These are phyloP conservation scores for Geranium brycei DNA, from an alignment of 345 rosid species.

Conservation along the genomic window DNA sequence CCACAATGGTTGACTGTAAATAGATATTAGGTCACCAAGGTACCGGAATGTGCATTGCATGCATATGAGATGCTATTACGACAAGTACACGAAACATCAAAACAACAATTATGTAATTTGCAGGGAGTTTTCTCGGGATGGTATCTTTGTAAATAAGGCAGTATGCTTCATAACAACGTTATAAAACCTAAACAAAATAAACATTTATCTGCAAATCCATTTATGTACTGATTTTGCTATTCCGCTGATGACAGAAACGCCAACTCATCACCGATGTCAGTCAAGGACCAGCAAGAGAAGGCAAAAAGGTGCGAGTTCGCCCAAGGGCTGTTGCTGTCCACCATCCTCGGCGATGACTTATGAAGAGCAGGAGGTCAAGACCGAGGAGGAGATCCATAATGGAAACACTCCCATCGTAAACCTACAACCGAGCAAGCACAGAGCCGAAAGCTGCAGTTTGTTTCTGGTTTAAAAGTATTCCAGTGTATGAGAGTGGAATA, in stretches of 20 bases:
- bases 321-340: conserved; percentile 59
- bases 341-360: conserved; percentile 43
- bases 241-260: conserved; percentile 27
- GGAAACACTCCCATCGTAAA: neutral
- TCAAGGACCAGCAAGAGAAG: conserved; percentile 70
- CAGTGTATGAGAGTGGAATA: neutral
- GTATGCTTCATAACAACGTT: no score
- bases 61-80: no score
- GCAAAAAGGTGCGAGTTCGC: conserved; percentile 51
- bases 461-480: neutral
- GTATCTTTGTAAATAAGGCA: no score
- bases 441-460: neutral
- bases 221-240: neutral
- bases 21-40: no score
- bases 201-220: no score
- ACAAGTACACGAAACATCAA: no score
- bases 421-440: neutral
- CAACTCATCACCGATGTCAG: conserved; percentile 38
- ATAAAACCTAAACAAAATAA: no score
- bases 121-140: no score
- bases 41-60: no score
- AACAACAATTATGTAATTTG: no score
- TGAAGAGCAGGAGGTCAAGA: conserved; percentile 17
- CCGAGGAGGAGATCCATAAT: neutral
- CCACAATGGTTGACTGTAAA: no score